Percentiles rank a stretch among this genome's conserved stretches.
Evolutionary conservation across 2,329 filamentous ascomycete genomes (phyloP).

Genomic region (Hypomyces rosellus): DNA sequence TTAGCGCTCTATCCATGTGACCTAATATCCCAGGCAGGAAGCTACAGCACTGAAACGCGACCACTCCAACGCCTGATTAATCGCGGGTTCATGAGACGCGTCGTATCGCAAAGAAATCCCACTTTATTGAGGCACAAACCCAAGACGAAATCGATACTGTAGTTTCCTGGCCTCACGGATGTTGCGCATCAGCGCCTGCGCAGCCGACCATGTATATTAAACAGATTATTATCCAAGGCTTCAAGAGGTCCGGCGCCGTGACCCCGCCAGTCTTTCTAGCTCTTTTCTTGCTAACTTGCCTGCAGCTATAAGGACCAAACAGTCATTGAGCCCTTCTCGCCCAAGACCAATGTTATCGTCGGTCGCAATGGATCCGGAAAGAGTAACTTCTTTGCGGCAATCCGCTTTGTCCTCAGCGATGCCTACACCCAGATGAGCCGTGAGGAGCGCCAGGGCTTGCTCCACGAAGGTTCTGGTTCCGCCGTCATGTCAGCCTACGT

Average conservation of each 20-base stretch:
- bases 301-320: slow-evolving; percentile 97
- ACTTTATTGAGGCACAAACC: slow-evolving; percentile 9
- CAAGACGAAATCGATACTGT: slow-evolving; percentile 18
- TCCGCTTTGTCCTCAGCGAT: slow-evolving; percentile 97
- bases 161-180: slow-evolving; percentile 22
- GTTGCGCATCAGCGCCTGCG: slow-evolving; percentile 34
- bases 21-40: slow-evolving; percentile 20
- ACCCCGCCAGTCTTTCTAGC: slow-evolving; percentile 5
- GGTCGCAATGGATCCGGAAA: slow-evolving; percentile 98
- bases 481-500: slow-evolving; percentile 99
- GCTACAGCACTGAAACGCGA: slow-evolving; percentile 19
- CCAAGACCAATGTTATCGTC: slow-evolving; percentile 96
- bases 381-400: slow-evolving; percentile 99
- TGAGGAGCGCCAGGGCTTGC: slow-evolving; percentile 88
- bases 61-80: slow-evolving; percentile 14
- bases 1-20: too few relatives aligned
- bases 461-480: slow-evolving; percentile 97
- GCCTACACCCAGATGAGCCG: slow-evolving; percentile 93
- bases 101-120: slow-evolving; percentile 14
- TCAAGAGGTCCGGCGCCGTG: slow-evolving; percentile 70
- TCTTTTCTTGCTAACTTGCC: neutral
- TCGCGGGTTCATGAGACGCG: slow-evolving; percentile 13
- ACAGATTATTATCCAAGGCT: slow-evolving; percentile 99
- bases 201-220: slow-evolving; percentile 84
- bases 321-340: slow-evolving; percentile 95